phyloP scores from a whole-genome alignment of 1,284 basidiomycete species.

The Cerrena zonata region DNA sequence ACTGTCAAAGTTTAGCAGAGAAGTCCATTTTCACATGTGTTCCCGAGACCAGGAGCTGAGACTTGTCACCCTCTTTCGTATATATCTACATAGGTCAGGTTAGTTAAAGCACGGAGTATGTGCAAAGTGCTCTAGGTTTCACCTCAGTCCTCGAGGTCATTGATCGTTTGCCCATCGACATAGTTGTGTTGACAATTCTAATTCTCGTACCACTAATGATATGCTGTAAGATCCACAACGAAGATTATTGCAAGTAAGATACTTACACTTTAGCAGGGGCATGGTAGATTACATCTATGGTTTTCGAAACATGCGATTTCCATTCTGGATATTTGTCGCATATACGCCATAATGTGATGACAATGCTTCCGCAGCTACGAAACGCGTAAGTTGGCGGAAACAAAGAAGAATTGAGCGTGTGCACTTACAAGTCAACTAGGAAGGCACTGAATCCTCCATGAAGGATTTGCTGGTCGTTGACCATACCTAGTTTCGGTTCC shows the following conservation, averaged over 20 bases:
- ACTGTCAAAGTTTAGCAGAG: neutral
- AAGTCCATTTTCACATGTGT: slow-evolving; percentile 34
- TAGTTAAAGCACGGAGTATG: too few species aligned
- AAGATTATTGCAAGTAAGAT: neutral
- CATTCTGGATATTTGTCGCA: slow-evolving; percentile 9
- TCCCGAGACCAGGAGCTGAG: slow-evolving; percentile 31
- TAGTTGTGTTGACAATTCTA: slow-evolving; percentile 12
- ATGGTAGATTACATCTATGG: slow-evolving; percentile 46
- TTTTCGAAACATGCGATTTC: slow-evolving; percentile 35
- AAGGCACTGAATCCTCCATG: slow-evolving; percentile 50
- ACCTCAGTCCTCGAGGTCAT: slow-evolving; percentile 15
- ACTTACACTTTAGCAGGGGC: slow-evolving; percentile 30
- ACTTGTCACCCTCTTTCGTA: too few species aligned
- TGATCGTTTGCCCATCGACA: slow-evolving; percentile 10
- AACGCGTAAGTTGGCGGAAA: neutral
- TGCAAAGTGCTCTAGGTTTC: too few species aligned
- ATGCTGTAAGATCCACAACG: neutral
- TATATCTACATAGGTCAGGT: too few species aligned
- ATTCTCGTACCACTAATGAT: slow-evolving; percentile 9
- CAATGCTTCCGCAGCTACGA: slow-evolving; percentile 3
- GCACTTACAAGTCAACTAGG: slow-evolving; percentile 45
- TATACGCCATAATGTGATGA: neutral
- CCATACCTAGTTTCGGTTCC: slow-evolving; percentile 26
- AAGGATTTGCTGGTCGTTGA: slow-evolving; percentile 38
- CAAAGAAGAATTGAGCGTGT: neutral